A percentile compares a stretch with the other conserved stretches of the same genome.
Conservation (phyloP, 2,329 filamentous ascomycete genomes). For the Colletotrichum theobromicola region DNA sequence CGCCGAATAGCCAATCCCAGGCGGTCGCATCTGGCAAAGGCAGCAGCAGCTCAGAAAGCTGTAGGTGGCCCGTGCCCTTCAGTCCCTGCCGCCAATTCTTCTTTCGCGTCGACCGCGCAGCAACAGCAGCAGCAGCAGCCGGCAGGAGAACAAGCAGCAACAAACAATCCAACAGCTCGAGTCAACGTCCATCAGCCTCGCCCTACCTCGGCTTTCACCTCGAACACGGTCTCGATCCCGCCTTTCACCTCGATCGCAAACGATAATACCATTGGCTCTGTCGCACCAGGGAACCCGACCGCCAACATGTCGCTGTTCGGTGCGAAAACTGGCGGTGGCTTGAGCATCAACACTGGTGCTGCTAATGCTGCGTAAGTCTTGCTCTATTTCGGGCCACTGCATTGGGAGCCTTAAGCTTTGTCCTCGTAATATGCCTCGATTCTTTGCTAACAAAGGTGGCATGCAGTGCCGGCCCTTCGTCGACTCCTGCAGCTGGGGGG, state of each 20-base stretch:
- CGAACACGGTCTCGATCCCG: neutral
- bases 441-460: neutral
- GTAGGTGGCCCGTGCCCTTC: neutral
- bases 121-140: neutral
- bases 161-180: neutral
- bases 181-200: neutral
- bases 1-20: neutral
- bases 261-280: neutral
- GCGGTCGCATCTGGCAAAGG: neutral
- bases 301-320: conserved; percentile 9
- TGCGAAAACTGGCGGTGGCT: conserved; percentile 46
- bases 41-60: neutral
- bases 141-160: neutral
- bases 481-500: conserved; percentile 9
- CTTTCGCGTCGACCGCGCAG: conserved; percentile 11
- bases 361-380: conserved; percentile 61
- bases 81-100: conserved; percentile 13
- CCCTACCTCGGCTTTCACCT: neutral
- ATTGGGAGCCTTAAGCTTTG: neutral
- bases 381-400: neutral
- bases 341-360: conserved; percentile 68
- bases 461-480: neutral
- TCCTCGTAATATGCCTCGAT: neutral
- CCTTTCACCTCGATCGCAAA: neutral
- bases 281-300: neutral